phyloP scores from a whole-genome alignment of 352 stramenopile genomes.

The Plasmopara viticola region DNA sequence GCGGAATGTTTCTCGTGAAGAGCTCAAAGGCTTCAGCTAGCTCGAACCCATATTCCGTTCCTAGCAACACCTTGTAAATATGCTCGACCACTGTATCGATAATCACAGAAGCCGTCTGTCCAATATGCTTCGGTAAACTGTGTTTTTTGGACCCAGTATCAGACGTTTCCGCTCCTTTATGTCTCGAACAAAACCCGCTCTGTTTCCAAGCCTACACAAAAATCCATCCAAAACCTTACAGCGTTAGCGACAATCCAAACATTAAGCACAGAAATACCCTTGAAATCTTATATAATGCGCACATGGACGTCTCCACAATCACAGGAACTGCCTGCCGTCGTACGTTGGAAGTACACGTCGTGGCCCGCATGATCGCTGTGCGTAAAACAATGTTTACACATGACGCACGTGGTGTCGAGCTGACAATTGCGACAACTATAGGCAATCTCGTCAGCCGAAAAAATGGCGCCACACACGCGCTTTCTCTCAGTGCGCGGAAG shows the following conservation, averaged over 20 bases:
- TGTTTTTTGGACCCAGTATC: constrained; percentile 36
- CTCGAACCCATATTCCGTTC: constrained; percentile 61
- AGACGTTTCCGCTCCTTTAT: constrained; percentile 48
- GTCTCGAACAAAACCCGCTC: constrained; percentile 71
- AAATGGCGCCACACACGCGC: constrained; percentile 78
- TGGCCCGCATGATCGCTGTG: constrained; percentile 73
- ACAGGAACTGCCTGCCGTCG: constrained; percentile 78
- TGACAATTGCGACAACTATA: constrained; percentile 87
- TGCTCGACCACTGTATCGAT: constrained; percentile 77
- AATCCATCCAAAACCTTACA: constrained; percentile 1
- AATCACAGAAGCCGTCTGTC: constrained; percentile 41
- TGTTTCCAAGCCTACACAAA: constrained; percentile 61
- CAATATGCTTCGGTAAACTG: constrained; percentile 62
- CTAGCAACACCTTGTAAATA: constrained; percentile 61
- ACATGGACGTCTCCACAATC: constrained; percentile 82
- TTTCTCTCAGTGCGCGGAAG: constrained; percentile 56
- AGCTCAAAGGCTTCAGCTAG: constrained; percentile 62
- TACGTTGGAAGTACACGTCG: constrained; percentile 85
- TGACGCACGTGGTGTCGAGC: constrained; percentile 78
- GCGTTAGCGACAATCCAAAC: not conserved
- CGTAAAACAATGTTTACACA: constrained; percentile 83
- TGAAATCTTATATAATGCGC: constrained; percentile 9
- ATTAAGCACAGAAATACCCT: not conserved
- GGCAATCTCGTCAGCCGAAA: constrained; percentile 78
- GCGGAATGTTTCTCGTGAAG: constrained; percentile 55